Percentiles rank a stretch among this genome's conserved stretches.
Conservation (phyloP, 495 filamentous ascomycete genomes). For the Friedmanniomyces simplex region DNA sequence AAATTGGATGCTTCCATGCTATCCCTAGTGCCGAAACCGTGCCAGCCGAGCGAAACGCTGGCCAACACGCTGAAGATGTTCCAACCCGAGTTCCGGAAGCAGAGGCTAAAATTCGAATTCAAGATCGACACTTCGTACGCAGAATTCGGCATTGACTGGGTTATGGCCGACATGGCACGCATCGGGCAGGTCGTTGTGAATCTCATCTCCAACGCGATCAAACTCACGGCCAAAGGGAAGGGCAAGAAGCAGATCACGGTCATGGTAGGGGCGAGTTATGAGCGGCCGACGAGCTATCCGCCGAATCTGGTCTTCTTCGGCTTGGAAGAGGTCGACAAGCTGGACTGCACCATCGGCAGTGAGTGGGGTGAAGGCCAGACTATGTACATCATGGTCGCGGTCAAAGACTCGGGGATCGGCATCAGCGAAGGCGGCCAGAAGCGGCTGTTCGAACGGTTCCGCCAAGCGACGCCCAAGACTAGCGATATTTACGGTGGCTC, state of each 20-base stretch:
- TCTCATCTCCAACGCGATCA: slow-evolving; percentile 33
- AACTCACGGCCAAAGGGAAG: slow-evolving; percentile 27
- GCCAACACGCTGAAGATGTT: slow-evolving; percentile 29
- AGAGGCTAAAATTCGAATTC: slow-evolving; percentile 26
- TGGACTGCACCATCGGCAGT: slow-evolving; percentile 23
- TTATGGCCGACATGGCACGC: slow-evolving; percentile 28
- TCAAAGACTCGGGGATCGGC: slow-evolving; percentile 32
- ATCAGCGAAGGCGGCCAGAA: slow-evolving; percentile 25
- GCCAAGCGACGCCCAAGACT: slow-evolving; percentile 34
- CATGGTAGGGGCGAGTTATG: slow-evolving; percentile 22
- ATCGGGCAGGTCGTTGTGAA: slow-evolving; percentile 32
- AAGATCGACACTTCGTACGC: slow-evolving; percentile 25
- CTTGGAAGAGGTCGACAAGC: slow-evolving; percentile 12
- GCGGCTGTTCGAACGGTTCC: slow-evolving; percentile 29
- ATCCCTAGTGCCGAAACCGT: slow-evolving; percentile 22
- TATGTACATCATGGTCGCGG: slow-evolving; percentile 29
- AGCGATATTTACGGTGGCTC: slow-evolving; percentile 30
- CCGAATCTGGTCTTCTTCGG: slow-evolving; percentile 31
- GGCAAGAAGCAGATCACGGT: slow-evolving; percentile 25
- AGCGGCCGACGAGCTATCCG: slow-evolving; percentile 27
- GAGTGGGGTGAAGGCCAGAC: slow-evolving; percentile 27
- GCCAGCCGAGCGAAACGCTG: slow-evolving; percentile 24
- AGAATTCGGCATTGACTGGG: slow-evolving; percentile 23
- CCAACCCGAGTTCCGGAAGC: slow-evolving; percentile 28
- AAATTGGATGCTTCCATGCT: slow-evolving; percentile 34